Evolutionary conservation across 2,329 filamentous ascomycete species (phyloP), one percentile per base, ranked within the genome.

Genomic region (Diplodia sapinea): DNA sequence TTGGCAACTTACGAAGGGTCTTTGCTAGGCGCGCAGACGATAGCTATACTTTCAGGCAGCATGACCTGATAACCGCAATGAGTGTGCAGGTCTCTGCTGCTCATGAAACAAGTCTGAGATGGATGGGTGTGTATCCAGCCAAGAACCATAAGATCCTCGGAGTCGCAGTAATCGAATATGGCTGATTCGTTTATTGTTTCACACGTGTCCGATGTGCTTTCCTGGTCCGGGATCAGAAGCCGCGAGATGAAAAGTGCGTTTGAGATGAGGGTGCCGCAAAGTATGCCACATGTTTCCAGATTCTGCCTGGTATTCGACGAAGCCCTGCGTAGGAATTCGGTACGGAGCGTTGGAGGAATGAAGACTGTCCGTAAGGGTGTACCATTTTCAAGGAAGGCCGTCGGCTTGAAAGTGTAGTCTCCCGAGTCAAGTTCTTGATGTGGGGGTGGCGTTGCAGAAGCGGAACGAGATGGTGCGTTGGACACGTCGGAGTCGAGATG

Each of bases 91-190:
- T 99, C 95, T 61, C 94, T 85, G 59, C 91, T 95, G 76, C 93
- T 97, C 92, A 99, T 96, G 78, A 99, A 99, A 79, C 95, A 99
- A 0, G 93, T 96, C 80, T 99, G 95, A 0, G 91, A 93, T 0
- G 95, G 95, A 77, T 99, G 95, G 0, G 95, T 99, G 77, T 99
- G 95, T 69, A 99, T 99, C 95, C 95, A 99, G 49, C 94, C 94
- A 5, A 97, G 85, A 65, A 96, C 88, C 78, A 97, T 87, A 43
- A 98, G 80, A 69, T 96, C 91, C 74, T 96, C 88, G 5, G 84
- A 85, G 73, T 95, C 91, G 75, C 94, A 96, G 77, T 94, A 97
- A 67, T 97, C 93, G 72, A 97, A 94, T 33, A 97, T 85, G 0
- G 88, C 88, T 36, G 87, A 86, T 77, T 96, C 93, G 71, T 97